A percentile compares a stretch with the other conserved stretches of the same genome.
Conservation (phyloP, 345 rosid species). For the Salix purpurea region DNA sequence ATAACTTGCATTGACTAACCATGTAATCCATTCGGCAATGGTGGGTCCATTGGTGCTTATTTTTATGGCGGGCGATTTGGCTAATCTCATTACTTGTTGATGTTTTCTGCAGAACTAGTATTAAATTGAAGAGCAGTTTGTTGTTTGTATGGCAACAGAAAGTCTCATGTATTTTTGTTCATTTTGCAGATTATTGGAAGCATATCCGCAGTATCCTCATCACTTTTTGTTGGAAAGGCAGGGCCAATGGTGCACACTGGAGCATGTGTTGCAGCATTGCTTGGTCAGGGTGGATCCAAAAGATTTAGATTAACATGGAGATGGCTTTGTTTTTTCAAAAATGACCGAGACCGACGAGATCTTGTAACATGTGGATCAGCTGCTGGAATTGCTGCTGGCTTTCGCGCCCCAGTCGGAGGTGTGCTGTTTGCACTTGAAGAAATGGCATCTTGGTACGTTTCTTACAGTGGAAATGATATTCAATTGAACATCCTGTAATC, state of each 20-base stretch:
- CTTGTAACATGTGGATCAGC: conserved; percentile 94
- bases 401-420: conserved; percentile 95
- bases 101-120: neutral
- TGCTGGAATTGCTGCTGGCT: conserved; percentile 91
- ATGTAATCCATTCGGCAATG: neutral
- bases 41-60: neutral
- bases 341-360: conserved; percentile 85
- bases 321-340: conserved; percentile 74
- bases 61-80: neutral
- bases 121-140: neutral
- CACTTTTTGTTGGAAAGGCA: conserved; percentile 91
- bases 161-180: conserved; percentile 1
- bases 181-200: conserved; percentile 70
- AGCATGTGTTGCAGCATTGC: conserved; percentile 81
- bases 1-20: neutral
- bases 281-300: conserved; percentile 92
- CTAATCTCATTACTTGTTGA: neutral
- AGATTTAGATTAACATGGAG: conserved; percentile 71
- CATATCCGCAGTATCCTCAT: conserved; percentile 75
- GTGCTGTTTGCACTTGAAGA: conserved; percentile 86
- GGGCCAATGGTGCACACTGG: conserved; percentile 97
- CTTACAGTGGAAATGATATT: neutral
- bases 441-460: conserved; percentile 87
- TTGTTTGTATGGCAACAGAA: no score
- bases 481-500: neutral